Percentiles rank a stretch among this genome's conserved stretches.
phyloP scores from a whole-genome alignment of 352 stramenopile species.

The Globisporangium cystogenes region DNA sequence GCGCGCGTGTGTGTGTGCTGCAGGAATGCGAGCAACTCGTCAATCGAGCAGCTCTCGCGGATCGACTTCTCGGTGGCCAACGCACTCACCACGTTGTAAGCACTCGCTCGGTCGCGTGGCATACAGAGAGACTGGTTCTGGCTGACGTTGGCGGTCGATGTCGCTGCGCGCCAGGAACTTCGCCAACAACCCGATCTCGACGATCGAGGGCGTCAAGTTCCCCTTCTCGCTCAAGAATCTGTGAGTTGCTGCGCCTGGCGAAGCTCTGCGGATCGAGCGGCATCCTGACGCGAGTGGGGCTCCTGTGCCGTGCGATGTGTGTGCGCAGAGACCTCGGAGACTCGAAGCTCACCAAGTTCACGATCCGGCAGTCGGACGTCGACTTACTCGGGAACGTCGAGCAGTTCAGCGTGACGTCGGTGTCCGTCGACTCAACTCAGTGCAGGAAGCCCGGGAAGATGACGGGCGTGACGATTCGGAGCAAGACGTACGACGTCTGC shows the following conservation, averaged over 20 bases:
- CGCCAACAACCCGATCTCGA: slow-evolving; percentile 7
- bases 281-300: neutral
- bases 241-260: neutral
- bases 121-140: neutral
- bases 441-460: slow-evolving; percentile 1
- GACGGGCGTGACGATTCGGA: neutral
- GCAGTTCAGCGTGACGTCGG: slow-evolving; percentile 1
- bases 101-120: neutral
- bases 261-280: neutral
- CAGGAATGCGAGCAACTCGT: slow-evolving; percentile 4
- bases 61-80: slow-evolving; percentile 6
- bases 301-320: neutral
- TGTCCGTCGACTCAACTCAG: neutral
- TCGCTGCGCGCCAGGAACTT: slow-evolving; percentile 5
- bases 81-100: slow-evolving; percentile 4
- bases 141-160: neutral
- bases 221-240: slow-evolving; percentile 3
- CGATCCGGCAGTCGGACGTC: slow-evolving; percentile 8
- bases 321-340: slow-evolving; percentile 1
- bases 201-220: slow-evolving; percentile 14
- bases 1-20: neutral
- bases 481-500: slow-evolving; percentile 1
- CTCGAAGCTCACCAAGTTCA: slow-evolving; percentile 9
- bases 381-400: neutral
- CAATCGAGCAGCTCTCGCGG: slow-evolving; percentile 3